phyloP scores from a whole-genome alignment of 2,329 filamentous ascomycete genomes.

The Nannizziopsis arthrosporioides region DNA sequence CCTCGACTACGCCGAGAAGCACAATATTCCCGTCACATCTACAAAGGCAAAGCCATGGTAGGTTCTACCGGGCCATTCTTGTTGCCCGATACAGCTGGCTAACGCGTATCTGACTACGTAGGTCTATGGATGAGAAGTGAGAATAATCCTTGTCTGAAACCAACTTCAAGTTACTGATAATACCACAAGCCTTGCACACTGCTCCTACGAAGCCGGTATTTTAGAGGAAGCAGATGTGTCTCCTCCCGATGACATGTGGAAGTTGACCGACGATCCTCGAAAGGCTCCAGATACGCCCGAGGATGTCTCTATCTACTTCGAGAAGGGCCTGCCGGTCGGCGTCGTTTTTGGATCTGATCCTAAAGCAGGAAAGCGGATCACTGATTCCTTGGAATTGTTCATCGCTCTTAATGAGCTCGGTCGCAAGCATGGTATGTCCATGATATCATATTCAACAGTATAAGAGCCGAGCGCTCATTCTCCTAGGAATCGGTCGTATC shows the following conservation, averaged over 20 bases:
- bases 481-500: slow-evolving; percentile 54
- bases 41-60: slow-evolving; percentile 51
- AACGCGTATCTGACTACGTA: slow-evolving; percentile 1
- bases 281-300: slow-evolving; percentile 18
- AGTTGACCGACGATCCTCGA: slow-evolving; percentile 39
- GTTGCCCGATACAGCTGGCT: slow-evolving; percentile 7
- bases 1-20: slow-evolving; percentile 39
- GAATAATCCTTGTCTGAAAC: background rate
- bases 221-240: slow-evolving; percentile 45
- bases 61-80: slow-evolving; percentile 44
- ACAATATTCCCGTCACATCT: slow-evolving; percentile 38
- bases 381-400: slow-evolving; percentile 16
- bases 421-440: slow-evolving; percentile 13
- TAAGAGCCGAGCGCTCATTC: background rate
- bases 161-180: background rate
- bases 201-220: slow-evolving; percentile 61
- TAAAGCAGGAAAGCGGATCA: slow-evolving; percentile 11
- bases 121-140: slow-evolving; percentile 23
- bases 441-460: background rate
- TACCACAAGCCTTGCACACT: slow-evolving; percentile 46
- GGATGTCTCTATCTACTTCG: slow-evolving; percentile 19
- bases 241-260: slow-evolving; percentile 72
- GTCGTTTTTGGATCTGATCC: slow-evolving; percentile 12
- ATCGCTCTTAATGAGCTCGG: slow-evolving; percentile 16
- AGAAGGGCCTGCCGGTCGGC: slow-evolving; percentile 18